phyloP scores from a whole-genome alignment of 2,329 filamentous ascomycete species.

The Sporothrix brunneoviolacea region DNA sequence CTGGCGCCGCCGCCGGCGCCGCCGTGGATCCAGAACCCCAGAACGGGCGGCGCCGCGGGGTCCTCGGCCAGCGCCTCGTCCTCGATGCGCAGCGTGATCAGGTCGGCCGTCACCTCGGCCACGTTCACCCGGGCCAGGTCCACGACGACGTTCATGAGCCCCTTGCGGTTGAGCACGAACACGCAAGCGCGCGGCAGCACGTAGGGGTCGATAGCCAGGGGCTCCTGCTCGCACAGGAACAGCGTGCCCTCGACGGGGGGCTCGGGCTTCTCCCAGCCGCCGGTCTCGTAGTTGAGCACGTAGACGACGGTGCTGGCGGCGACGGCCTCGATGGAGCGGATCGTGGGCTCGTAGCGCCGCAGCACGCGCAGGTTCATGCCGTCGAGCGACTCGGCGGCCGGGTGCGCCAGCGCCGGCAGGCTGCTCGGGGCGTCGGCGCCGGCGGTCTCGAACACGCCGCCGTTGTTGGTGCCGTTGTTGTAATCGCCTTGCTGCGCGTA shows the following conservation, averaged over 20 bases:
- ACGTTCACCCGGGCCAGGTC: slow-evolving; percentile 55
- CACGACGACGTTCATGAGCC: slow-evolving; percentile 63
- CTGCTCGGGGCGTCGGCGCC: background rate
- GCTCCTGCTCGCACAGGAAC: slow-evolving; percentile 69
- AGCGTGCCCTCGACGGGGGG: slow-evolving; percentile 68
- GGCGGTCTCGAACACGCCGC: background rate
- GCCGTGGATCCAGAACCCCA: slow-evolving; percentile 50
- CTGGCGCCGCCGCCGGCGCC: too few relatives aligned
- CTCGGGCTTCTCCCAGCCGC: slow-evolving; percentile 76
- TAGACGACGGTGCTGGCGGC: slow-evolving; percentile 85
- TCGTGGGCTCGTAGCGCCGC: slow-evolving; percentile 68
- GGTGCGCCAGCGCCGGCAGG: slow-evolving; percentile 1
- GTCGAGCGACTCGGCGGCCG: slow-evolving; percentile 58
- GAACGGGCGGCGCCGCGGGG: slow-evolving; percentile 28
- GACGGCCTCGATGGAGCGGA: slow-evolving; percentile 68
- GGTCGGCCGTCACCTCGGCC: slow-evolving; percentile 55
- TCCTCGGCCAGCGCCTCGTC: background rate
- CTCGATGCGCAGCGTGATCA: slow-evolving; percentile 25
- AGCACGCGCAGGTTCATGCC: slow-evolving; percentile 85
- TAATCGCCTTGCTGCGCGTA: background rate
- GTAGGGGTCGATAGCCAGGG: slow-evolving; percentile 30
- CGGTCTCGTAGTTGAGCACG: slow-evolving; percentile 58
- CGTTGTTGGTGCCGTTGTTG: background rate
- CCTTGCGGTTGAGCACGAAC: slow-evolving; percentile 67
- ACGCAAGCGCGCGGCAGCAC: slow-evolving; percentile 46